Evolutionary conservation across 2,329 filamentous ascomycete species (phyloP), one percentile per base, ranked within the genome.

Genomic region (Fusarium phyllophilum): DNA sequence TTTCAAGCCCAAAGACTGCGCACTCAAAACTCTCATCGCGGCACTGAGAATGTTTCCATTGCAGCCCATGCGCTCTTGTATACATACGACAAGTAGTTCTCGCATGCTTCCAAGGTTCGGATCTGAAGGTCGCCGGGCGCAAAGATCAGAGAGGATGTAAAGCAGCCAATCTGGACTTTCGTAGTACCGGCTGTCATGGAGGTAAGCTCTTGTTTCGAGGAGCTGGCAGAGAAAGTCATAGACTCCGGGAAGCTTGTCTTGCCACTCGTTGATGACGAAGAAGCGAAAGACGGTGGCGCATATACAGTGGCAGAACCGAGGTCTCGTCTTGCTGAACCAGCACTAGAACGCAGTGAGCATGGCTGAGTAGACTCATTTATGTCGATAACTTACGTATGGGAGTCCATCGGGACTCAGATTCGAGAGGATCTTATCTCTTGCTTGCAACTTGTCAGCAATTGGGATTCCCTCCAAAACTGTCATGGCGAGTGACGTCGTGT

Each of bases 231-330:
- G 36, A 8, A 44, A 68, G 2, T 59, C 41, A 8, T 51, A 44
- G 10, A 63, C 57, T 1, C 29, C 22, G 3, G 67, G 57, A 6
- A 70, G 63, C 29, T 34, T 38, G 10, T 55, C 26, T 8, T 4
- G 15, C 56, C 58, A 63, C 3, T n/a, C 42, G 5, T 68, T 52
- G 5, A 68, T 12, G 24, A 31, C 45, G 18, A 70, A 70, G 41
- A 68, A 70, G 17, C 58, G 64, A 10, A 70, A 70, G 3, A 70
- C 52, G 12, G 54, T 63, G 13, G 57, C 67, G n/a, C 52, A 70
- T 3, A 70, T 62, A 5, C 58, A 62, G 11, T 70, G 67, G 1
- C 64, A 68, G 10, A 68, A 49, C 0, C 64, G 64, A 0, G 67
- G 52, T 1, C 57, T 58, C 1, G 13, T 44, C 8, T 64, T 44